These are phyloP conservation scores for Speleostelium caveatum DNA, from an alignment of 78 protist species.

Conservation along the genomic window DNA sequence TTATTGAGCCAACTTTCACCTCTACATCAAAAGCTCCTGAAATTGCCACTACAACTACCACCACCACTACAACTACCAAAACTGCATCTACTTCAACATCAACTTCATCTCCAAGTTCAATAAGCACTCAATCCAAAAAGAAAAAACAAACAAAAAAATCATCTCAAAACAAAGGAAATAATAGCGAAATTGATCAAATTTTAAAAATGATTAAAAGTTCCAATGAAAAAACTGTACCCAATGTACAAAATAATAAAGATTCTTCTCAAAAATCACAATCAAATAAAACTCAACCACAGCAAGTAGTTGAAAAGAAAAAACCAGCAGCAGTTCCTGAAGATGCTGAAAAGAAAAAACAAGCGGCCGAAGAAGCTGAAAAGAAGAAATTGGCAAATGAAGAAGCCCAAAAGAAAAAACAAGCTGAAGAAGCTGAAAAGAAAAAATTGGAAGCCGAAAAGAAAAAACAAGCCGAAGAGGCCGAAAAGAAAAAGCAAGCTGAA, in stretches of 20 bases:
- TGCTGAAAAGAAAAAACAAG: not conserved
- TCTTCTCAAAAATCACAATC: not conserved
- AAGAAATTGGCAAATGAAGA: slow-evolving; percentile 34
- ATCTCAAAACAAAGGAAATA: not conserved
- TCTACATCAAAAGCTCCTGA: not conserved
- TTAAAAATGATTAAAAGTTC: slow-evolving; percentile 17
- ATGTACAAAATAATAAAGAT: too few species aligned
- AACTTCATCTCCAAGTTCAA: slow-evolving; percentile 5
- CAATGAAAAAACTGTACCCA: not conserved
- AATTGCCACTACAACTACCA: not conserved
- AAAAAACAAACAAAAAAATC: slow-evolving; percentile 15
- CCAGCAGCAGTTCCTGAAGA: not conserved
- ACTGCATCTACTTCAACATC: slow-evolving; percentile 2
- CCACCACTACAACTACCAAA: not conserved
- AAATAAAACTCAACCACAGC: not conserved
- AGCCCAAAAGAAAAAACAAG: not conserved
- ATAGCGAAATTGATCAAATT: slow-evolving; percentile 28
- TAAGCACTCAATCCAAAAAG: not conserved
- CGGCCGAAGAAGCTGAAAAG: not conserved
- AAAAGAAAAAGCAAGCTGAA: not conserved
- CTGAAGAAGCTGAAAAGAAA: not conserved
- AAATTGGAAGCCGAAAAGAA: not conserved
- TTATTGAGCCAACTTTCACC: slow-evolving; percentile 60
- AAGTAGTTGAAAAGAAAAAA: not conserved
- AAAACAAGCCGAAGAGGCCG: not conserved